Conservation (phyloP, 2,329 filamentous ascomycete genomes). For the Botrytis fabae region DNA sequence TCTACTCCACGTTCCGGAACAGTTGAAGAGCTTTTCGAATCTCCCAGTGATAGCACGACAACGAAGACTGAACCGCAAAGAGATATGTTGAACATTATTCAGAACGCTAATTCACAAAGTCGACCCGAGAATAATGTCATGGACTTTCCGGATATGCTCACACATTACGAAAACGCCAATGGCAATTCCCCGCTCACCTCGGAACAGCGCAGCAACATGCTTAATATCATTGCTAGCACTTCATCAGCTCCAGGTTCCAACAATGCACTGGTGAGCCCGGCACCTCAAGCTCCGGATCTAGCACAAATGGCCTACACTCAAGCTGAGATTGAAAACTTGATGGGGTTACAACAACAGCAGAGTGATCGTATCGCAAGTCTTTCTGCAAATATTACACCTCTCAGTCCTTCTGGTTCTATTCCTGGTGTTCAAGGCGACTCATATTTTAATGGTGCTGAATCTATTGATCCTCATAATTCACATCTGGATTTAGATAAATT, state of each 20-base stretch:
- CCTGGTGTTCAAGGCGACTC: slow-evolving; percentile 59
- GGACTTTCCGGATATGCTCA: slow-evolving; percentile 54
- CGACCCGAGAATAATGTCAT: slow-evolving; percentile 41
- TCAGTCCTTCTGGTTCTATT: slow-evolving; percentile 77
- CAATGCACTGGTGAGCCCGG: slow-evolving; percentile 39
- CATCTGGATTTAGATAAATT: slow-evolving; percentile 54
- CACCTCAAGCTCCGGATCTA: slow-evolving; percentile 49
- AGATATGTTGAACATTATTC: slow-evolving; percentile 65
- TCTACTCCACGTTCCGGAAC: slow-evolving; percentile 48
- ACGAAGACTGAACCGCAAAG: slow-evolving; percentile 60
- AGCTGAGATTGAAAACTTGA: slow-evolving; percentile 74
- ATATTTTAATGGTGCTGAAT: slow-evolving; percentile 38
- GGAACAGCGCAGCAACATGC: slow-evolving; percentile 59
- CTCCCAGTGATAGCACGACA: slow-evolving; percentile 49
- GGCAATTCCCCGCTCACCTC: slow-evolving; percentile 56
- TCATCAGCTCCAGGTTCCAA: slow-evolving; percentile 35
- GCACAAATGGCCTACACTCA: slow-evolving; percentile 67
- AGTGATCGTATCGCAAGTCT: slow-evolving; percentile 74
- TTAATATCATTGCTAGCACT: slow-evolving; percentile 57
- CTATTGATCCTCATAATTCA: slow-evolving; percentile 41
- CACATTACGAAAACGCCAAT: slow-evolving; percentile 45
- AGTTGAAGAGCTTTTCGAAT: slow-evolving; percentile 62
- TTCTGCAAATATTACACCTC: slow-evolving; percentile 70
- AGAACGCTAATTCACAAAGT: slow-evolving; percentile 60
- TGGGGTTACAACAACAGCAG: slow-evolving; percentile 77